Evolutionary conservation across 2,329 filamentous ascomycete genomes (phyloP).

Genomic region (Colletotrichum tabaci): DNA sequence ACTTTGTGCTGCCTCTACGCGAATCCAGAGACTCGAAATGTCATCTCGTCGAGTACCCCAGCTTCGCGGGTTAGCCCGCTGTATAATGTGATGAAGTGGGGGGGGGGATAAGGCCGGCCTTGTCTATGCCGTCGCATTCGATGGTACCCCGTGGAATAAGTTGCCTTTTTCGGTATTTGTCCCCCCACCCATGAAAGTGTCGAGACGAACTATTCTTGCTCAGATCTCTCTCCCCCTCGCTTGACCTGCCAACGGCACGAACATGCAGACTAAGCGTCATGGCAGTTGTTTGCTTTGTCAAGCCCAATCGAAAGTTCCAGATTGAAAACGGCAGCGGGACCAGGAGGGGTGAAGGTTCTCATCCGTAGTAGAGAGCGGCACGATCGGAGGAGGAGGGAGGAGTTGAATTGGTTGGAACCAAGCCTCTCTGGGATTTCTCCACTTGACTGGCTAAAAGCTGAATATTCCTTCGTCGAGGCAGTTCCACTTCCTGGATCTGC

Average conservation of each 20-base stretch:
- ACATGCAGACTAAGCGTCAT: constrained; percentile 4
- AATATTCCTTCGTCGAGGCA: neutral
- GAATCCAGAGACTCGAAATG: no score
- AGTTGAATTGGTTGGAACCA: neutral
- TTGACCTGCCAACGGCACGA: constrained; percentile 5
- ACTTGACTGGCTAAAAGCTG: no score
- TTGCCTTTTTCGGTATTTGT: neutral
- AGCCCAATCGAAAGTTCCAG: constrained; percentile 10
- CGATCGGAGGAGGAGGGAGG: neutral
- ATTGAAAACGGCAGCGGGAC: constrained; percentile 10
- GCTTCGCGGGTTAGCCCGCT: no score
- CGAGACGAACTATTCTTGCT: neutral
- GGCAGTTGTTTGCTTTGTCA: neutral
- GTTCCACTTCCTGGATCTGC: neutral
- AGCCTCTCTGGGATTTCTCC: neutral
- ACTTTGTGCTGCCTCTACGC: no score
- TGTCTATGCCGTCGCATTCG: no score
- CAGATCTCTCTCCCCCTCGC: neutral
- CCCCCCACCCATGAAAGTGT: constrained; percentile 13
- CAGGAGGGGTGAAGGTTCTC: neutral
- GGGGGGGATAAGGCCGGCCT: constrained; percentile 1
- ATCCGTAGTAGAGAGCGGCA: constrained; percentile 4
- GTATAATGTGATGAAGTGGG: neutral
- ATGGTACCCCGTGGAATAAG: neutral
- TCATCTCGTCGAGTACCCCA: no score